A percentile compares a stretch with the other conserved stretches of the same genome.
Conservation (phyloP, 345 rosid genomes). For the Lepidium africanum region DNA sequence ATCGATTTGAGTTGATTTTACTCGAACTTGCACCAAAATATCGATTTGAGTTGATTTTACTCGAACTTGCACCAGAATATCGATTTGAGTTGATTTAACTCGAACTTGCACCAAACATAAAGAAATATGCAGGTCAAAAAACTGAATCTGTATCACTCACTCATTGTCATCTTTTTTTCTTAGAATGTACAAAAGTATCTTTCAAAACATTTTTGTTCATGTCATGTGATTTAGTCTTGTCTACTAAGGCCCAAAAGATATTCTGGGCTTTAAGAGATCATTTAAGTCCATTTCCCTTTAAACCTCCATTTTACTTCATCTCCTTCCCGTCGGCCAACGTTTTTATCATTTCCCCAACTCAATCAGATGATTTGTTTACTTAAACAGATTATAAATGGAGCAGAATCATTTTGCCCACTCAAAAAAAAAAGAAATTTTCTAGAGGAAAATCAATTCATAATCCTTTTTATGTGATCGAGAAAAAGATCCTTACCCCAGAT, state of each 20-base stretch:
- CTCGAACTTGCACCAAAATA: not conserved
- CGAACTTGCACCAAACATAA: not conserved
- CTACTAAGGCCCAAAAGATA: not conserved
- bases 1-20: not conserved
- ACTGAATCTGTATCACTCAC: too few relatives aligned
- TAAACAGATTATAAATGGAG: not conserved
- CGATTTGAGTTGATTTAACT: not conserved
- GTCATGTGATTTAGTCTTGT: not conserved
- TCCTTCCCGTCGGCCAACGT: not conserved
- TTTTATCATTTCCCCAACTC: not conserved
- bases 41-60: not conserved
- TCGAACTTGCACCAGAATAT: too few relatives aligned
- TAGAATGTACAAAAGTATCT: not conserved
- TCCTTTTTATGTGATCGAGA: constrained; percentile 24
- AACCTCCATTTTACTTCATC: not conserved
- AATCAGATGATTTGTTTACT: not conserved
- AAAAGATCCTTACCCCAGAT: constrained; percentile 11
- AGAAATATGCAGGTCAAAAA: not conserved
- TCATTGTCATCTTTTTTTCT: too few relatives aligned
- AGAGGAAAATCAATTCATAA: not conserved
- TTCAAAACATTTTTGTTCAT: not conserved
- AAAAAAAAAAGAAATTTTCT: too few relatives aligned
- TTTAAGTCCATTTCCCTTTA: not conserved
- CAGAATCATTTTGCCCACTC: not conserved
- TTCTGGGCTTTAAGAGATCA: not conserved